Base-by-base conservation (phyloP, 495 filamentous ascomycete species). In the Staphylotrichum longicolle region DNA sequence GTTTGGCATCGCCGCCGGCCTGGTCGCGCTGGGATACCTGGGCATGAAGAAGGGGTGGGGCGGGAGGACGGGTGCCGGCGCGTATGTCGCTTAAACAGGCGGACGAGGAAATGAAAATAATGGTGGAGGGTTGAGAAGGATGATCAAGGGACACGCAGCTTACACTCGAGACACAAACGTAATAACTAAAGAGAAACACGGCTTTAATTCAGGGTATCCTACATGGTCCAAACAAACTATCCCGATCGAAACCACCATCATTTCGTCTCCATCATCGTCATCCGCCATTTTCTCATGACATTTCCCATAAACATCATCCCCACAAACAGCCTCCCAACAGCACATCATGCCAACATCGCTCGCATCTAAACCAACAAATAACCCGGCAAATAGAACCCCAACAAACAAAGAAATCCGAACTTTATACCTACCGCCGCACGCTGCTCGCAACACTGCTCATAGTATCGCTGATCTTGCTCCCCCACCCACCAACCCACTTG, bases 401-500 rank as follows among this genome's bases (percentile, higher is more conserved):
- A 45, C 3, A 4, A 48, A 27, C 20, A 5, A 48, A 14, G 1
- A 42, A 48, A 41, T 51, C 20, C 20, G 20, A 27, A 27, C 20
- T 27, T 27, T 27, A 27, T 27, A 27, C 20, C 20, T 53, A 64
- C 37, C 62, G 49, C 63, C 64, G 57, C 47, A 73, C 64, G 50
- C 55, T 66, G 54, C 65, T 69, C 41, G 68, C 69, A 59, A 67
- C 57, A 39, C 61, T 61, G 44, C 63, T 68, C 52, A 64, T 56
- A 27, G 58, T 65, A 12, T 72, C 72, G 41, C 63, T 65, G 15
- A 70, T 51, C 65, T 72, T 74, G 34, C 70, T 72, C 1, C 77
- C 70, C 53, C 76, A 42, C 1, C 77, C 79, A 12, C 77, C 78
- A 30, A 74, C 54, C 80, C 81, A 82, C 65, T 77, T 75, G 4